Evolutionary conservation across 495 filamentous ascomycete species (phyloP).

Genomic region (Cercophora sp.): DNA sequence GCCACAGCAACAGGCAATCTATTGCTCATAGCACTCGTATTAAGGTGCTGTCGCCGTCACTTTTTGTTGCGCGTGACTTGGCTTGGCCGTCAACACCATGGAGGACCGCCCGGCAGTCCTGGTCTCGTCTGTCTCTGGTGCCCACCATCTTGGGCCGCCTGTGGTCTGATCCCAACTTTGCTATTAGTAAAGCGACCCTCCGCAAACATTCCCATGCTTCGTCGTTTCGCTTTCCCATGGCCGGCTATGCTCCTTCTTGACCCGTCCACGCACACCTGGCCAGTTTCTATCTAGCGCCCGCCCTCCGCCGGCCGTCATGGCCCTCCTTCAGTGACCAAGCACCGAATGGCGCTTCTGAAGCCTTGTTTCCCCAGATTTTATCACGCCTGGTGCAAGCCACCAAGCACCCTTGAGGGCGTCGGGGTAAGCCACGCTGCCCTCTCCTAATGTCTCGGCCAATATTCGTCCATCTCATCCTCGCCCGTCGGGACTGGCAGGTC

Average conservation of each 20-base stretch:
- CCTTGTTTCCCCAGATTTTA: conserved; percentile 6
- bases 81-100: conserved; percentile 1
- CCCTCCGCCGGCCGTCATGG: neutral
- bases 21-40: conserved; percentile 14
- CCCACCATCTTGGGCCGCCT: neutral
- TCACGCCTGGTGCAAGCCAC: neutral
- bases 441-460: neutral
- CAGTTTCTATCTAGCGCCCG: no score
- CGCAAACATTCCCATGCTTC: no score
- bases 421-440: neutral
- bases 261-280: neutral
- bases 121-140: neutral
- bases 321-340: neutral
- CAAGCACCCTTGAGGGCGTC: neutral
- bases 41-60: conserved; percentile 11
- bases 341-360: conserved; percentile 1
- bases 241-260: neutral
- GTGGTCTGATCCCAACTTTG: neutral
- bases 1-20: conserved; percentile 12
- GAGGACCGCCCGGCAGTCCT: neutral
- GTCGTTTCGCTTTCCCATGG: neutral
- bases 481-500: neutral
- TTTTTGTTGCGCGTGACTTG: conserved; percentile 16
- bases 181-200: neutral
- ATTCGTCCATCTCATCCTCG: neutral